Base-by-base conservation (phyloP, 148 eudicot genomes). In the Diospyros kaki region DNA sequence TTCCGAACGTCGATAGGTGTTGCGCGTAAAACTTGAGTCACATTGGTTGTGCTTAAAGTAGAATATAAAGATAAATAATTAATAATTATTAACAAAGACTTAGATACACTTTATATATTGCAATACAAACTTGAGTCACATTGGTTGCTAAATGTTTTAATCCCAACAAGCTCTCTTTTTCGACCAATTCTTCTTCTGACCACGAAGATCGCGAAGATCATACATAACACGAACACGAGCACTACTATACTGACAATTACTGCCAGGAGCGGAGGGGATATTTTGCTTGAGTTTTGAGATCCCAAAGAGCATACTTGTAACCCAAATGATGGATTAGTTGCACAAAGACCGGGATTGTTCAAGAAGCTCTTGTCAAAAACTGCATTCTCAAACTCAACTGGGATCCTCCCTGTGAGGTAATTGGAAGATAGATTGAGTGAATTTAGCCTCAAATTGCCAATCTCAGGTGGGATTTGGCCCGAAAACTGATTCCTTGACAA, bases 291-390 rank as follows among this genome's bases (percentile, higher is more conserved):
- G 44, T 64, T 64, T 64, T 8, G 45, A 11, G 68, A 2, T 42
- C 68, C 48, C 43, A 48, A 64, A 64, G 46, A 41, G 68, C 68
- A 64, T 2, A 42, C 2, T 2, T 64, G 1, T 4, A 64, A 0
- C 3, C 68, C 68, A 12, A 42, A 2, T 12, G 6, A 42, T 64
- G 68, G 48, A 9, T 64, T 42, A 12, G 2, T 41, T 64, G 68
- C 7, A 42, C 68, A 64, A 42, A 64, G 68, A 64, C 68, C 50
- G 5, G 68, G 41, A 42, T 64, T 64, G 68, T 64, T 64, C 43
- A 64, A 64, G 15, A 64, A 64, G 14, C 68, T 64, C 17, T 1
- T 1, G 5, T 42, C 50, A 14, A 2, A 64, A 13, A 3, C 50
- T 42, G 43, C 17, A 4, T 12, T 64, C 4, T 64, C 68, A 9